These are phyloP conservation scores for Gaultheria prostrata DNA, from an alignment of 148 eudicot genomes.

Conservation along the genomic window DNA sequence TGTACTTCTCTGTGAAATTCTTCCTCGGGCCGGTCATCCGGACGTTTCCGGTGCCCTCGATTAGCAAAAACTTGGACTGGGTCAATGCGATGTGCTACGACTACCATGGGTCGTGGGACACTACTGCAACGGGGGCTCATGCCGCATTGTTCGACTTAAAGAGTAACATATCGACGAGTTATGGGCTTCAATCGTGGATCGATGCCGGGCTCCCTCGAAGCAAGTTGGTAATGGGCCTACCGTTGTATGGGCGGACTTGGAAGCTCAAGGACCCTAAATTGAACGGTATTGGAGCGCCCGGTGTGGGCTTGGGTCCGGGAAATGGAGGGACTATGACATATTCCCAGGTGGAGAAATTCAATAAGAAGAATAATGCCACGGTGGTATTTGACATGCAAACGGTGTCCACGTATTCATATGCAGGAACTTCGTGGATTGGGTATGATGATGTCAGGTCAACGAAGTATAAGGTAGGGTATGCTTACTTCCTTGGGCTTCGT, in stretches of 20 bases:
- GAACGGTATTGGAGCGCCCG: slow-evolving; percentile 35
- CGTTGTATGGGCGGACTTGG: slow-evolving; percentile 55
- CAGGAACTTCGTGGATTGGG: slow-evolving; percentile 47
- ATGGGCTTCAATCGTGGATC: slow-evolving; percentile 49
- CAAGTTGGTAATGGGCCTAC: slow-evolving; percentile 53
- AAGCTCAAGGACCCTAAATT: slow-evolving; percentile 28
- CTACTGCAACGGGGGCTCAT: slow-evolving; percentile 35
- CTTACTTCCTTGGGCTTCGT: slow-evolving; percentile 30
- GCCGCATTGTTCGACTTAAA: slow-evolving; percentile 36
- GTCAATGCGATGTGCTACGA: slow-evolving; percentile 51
- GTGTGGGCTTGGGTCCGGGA: slow-evolving; percentile 42
- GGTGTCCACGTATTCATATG: slow-evolving; percentile 37
- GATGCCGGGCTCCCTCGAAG: slow-evolving; percentile 27
- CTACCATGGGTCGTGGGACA: slow-evolving; percentile 47
- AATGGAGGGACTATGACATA: slow-evolving; percentile 22
- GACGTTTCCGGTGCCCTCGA: slow-evolving; percentile 28
- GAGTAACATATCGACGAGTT: slow-evolving; percentile 42
- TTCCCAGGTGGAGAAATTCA: slow-evolving; percentile 27
- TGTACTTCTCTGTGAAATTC: slow-evolving; percentile 34
- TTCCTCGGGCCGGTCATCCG: slow-evolving; percentile 17
- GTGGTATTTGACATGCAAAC: slow-evolving; percentile 35
- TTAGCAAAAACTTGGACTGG: slow-evolving; percentile 42
- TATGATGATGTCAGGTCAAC: slow-evolving; percentile 41
- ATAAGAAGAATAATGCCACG: slow-evolving; percentile 32
- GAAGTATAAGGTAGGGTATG: slow-evolving; percentile 31